These are phyloP conservation scores for Solanum hybrid DNA, from an alignment of 305 asterid genomes.

Conservation along the genomic window DNA sequence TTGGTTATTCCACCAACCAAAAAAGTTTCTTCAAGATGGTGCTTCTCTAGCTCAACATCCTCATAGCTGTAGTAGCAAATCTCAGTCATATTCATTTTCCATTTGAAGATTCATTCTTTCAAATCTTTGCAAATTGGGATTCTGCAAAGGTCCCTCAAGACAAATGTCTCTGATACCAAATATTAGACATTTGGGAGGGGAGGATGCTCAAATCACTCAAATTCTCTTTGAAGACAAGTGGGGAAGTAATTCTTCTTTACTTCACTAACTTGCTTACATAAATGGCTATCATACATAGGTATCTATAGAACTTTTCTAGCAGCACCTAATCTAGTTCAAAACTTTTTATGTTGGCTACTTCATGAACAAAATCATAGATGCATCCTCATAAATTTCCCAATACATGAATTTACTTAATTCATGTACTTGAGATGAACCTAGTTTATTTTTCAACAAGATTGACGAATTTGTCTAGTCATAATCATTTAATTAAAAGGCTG, in stretches of 20 bases:
- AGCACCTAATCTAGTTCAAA: background rate
- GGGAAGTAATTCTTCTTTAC: background rate
- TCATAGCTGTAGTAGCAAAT: background rate
- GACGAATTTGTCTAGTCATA: background rate
- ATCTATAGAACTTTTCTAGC: background rate
- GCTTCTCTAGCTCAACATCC: background rate
- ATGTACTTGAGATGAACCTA: background rate
- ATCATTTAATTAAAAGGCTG: background rate
- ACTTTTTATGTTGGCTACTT: background rate
- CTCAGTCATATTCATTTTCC: background rate
- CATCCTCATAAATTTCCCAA: background rate
- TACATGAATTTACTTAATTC: background rate
- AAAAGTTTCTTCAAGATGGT: background rate
- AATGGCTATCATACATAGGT: background rate
- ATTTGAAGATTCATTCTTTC: background rate
- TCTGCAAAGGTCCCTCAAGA: background rate
- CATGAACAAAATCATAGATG: background rate
- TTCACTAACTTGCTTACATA: background rate
- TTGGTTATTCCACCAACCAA: background rate
- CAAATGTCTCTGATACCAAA: background rate
- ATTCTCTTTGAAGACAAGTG: background rate
- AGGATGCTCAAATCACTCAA: background rate
- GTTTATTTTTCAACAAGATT: background rate
- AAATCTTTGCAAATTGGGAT: background rate
- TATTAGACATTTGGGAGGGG: background rate